Conservation (phyloP, 1,284 basidiomycete species). For the Dichomitus squalens region DNA sequence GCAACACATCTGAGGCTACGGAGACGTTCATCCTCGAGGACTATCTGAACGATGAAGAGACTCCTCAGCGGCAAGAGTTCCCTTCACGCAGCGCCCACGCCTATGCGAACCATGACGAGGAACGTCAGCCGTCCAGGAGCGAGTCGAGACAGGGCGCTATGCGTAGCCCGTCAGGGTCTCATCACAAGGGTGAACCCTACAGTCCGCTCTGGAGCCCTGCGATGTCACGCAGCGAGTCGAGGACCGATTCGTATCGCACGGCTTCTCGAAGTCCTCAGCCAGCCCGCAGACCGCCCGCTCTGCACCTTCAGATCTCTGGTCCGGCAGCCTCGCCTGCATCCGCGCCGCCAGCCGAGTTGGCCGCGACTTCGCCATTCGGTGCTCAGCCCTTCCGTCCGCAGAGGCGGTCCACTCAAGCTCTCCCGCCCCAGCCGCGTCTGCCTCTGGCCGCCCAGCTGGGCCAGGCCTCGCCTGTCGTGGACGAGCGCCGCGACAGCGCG, state of each 20-base stretch:
- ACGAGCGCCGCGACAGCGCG: neutral
- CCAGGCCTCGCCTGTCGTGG: neutral
- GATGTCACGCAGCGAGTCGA: neutral
- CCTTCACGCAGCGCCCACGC: neutral
- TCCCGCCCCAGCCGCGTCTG: neutral
- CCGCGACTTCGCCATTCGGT: neutral
- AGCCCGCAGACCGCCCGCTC: neutral
- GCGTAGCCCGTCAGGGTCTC: neutral
- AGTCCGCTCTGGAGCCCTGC: neutral
- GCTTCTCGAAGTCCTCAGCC: neutral
- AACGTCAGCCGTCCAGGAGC: neutral
- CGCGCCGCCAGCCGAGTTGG: neutral
- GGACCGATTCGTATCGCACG: too few species aligned
- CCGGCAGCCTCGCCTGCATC: neutral
- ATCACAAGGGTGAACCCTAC: neutral
- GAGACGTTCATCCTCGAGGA: slow-evolving; percentile 17
- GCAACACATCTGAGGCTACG: slow-evolving; percentile 8
- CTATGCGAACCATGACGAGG: neutral
- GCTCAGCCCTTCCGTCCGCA: neutral
- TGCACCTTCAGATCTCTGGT: slow-evolving; percentile 2
- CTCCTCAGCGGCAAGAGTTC: neutral
- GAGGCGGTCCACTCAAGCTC: neutral
- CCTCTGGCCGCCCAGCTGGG: neutral
- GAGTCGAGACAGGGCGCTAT: neutral
- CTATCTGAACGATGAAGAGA: neutral